Conservation (phyloP, 805 yeast species). For the Schwanniomyces sp. region DNA sequence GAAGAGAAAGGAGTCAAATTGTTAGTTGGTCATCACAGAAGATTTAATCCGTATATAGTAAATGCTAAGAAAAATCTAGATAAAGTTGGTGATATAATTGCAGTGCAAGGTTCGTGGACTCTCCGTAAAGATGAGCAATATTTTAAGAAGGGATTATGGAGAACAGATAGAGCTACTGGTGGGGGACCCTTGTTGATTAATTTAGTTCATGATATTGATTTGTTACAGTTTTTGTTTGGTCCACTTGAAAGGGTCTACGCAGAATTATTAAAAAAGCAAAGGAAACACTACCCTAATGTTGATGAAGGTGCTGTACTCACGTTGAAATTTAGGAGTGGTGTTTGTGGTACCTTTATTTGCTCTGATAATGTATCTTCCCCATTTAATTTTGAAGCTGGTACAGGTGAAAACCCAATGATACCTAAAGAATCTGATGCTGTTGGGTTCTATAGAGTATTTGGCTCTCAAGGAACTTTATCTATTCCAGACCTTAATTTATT, state of each 20-base stretch:
- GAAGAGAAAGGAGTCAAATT: constrained; percentile 22
- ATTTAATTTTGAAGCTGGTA: constrained; percentile 36
- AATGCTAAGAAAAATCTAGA: constrained; percentile 27
- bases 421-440: constrained; percentile 26
- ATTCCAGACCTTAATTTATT: constrained; percentile 36
- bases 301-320: constrained; percentile 41
- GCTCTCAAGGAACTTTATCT: constrained; percentile 37
- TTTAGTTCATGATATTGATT: constrained; percentile 39
- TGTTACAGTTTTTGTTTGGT: constrained; percentile 37
- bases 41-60: constrained; percentile 40
- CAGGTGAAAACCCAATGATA: constrained; percentile 40
- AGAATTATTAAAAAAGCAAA: constrained; percentile 29
- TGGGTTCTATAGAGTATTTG: constrained; percentile 39
- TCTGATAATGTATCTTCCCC: constrained; percentile 39
- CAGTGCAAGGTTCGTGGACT: constrained; percentile 41
- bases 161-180: constrained; percentile 24
- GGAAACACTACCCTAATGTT: constrained; percentile 24
- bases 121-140: constrained; percentile 35
- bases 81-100: constrained; percentile 31
- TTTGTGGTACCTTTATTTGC: constrained; percentile 37
- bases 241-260: constrained; percentile 38
- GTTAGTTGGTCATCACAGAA: constrained; percentile 40
- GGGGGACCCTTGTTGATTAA: constrained; percentile 40
- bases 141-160: constrained; percentile 32
- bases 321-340: constrained; percentile 29